Evolutionary conservation across 345 rosid genomes (phyloP).

Genomic region (Dipteronia dyeriana): DNA sequence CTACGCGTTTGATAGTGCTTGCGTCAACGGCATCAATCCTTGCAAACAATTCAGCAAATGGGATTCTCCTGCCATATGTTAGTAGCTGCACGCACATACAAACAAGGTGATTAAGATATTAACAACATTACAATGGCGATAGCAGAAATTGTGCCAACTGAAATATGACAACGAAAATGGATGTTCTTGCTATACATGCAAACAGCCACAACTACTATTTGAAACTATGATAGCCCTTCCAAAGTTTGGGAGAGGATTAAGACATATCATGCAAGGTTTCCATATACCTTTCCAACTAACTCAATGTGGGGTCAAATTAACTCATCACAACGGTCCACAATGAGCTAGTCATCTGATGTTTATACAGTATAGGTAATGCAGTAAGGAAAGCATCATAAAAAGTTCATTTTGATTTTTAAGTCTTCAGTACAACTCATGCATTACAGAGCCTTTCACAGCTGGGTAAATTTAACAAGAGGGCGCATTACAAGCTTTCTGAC

Average conservation of each 20-base stretch:
- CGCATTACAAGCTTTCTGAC: background rate
- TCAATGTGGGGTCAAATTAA: background rate
- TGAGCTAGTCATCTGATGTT: background rate
- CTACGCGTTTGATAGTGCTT: conserved; percentile 83
- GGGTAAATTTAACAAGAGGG: background rate
- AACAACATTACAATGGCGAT: background rate
- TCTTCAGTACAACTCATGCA: background rate
- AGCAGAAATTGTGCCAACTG: background rate
- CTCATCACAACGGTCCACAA: background rate
- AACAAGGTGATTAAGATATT: background rate
- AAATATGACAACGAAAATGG: background rate
- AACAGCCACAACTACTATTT: background rate
- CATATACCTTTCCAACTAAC: background rate
- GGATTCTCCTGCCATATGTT: conserved; percentile 94
- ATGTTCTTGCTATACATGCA: background rate
- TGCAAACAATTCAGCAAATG: conserved; percentile 83
- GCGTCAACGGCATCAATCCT: conserved; percentile 94
- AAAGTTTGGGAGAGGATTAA: background rate
- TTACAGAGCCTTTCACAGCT: background rate
- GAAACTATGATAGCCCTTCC: background rate
- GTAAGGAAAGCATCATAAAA: background rate
- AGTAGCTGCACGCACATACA: conserved; percentile 60
- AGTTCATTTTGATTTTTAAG: background rate
- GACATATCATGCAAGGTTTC: background rate
- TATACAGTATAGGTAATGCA: background rate